Conservation (phyloP, 2,329 filamentous ascomycete species). For the Talaromyces amestolkiae region DNA sequence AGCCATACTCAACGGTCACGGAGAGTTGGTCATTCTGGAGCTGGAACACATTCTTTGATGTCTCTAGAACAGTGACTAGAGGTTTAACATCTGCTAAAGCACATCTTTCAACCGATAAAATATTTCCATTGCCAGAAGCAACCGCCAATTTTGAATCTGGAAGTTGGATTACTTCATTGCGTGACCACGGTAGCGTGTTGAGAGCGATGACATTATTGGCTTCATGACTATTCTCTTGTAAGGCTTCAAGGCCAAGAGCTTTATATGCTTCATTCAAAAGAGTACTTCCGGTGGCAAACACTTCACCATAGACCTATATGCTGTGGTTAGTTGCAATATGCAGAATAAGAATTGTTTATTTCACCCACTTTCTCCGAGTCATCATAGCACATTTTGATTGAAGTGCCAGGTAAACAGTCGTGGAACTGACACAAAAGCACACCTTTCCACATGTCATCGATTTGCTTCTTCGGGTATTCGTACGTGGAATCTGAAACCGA, state of each 20-base stretch:
- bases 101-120: constrained; percentile 43
- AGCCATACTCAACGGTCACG: constrained; percentile 69
- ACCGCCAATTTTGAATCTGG: constrained; percentile 42
- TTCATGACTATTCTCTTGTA: constrained; percentile 39
- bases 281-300: constrained; percentile 73
- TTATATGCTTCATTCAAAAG: constrained; percentile 68
- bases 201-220: constrained; percentile 55
- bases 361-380: constrained; percentile 68
- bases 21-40: constrained; percentile 74
- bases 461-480: constrained; percentile 87
- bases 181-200: constrained; percentile 85
- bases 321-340: neutral
- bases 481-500: constrained; percentile 68
- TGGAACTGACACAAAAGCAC: constrained; percentile 95
- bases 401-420: constrained; percentile 90
- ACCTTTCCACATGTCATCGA: constrained; percentile 93
- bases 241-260: constrained; percentile 61
- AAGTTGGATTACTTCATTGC: constrained; percentile 69
- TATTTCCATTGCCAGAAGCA: constrained; percentile 48
- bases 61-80: constrained; percentile 26
- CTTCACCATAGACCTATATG: constrained; percentile 66
- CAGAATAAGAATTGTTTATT: neutral
- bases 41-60: constrained; percentile 63
- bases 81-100: constrained; percentile 26
- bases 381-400: constrained; percentile 97